Evolutionary conservation across 768 basidiomycete genomes (phyloP).

Genomic region (Mycena venus): DNA sequence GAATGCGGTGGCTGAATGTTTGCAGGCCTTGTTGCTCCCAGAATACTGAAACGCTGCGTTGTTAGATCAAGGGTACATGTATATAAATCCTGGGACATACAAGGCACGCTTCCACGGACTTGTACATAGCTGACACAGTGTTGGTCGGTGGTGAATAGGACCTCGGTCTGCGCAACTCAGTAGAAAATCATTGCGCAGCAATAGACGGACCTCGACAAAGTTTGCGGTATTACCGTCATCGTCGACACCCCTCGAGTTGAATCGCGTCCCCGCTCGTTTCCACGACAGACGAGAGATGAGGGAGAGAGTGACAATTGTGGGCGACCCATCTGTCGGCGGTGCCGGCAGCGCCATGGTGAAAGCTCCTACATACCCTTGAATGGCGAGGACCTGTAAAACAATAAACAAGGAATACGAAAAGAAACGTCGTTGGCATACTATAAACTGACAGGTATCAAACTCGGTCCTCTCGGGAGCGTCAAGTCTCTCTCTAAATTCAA

Average conservation of each 20-base stretch:
- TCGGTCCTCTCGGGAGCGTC: conserved; percentile 76
- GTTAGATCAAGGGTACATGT: conserved; percentile 29
- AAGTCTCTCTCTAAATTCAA: conserved; percentile 89
- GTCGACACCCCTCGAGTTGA: conserved; percentile 96
- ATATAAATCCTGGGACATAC: conserved; percentile 65
- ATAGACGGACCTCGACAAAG: conserved; percentile 86
- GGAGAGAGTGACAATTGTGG: conserved; percentile 79
- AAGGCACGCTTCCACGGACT: conserved; percentile 94
- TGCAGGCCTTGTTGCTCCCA: conserved; percentile 99
- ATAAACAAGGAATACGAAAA: conserved; percentile 22
- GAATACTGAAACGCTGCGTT: conserved; percentile 80
- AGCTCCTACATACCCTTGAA: conserved; percentile 95
- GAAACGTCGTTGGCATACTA: conserved; percentile 64
- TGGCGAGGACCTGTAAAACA: conserved; percentile 77
- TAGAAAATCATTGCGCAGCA: conserved; percentile 15
- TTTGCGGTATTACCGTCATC: conserved; percentile 96
- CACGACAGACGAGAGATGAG: conserved; percentile 92
- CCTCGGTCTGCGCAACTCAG: conserved; percentile 78
- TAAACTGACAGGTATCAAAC: conserved; percentile 87
- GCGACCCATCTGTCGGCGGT: conserved; percentile 81
- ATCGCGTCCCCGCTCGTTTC: conserved; percentile 96
- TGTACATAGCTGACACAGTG: conserved; percentile 94
- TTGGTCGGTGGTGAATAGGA: conserved; percentile 87
- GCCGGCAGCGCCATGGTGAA: conserved; percentile 83
- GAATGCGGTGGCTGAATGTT: conserved; percentile 94